Evolutionary conservation across 177 flowering plant genomes (phyloP).

Genomic region (Vitis hybrid): DNA sequence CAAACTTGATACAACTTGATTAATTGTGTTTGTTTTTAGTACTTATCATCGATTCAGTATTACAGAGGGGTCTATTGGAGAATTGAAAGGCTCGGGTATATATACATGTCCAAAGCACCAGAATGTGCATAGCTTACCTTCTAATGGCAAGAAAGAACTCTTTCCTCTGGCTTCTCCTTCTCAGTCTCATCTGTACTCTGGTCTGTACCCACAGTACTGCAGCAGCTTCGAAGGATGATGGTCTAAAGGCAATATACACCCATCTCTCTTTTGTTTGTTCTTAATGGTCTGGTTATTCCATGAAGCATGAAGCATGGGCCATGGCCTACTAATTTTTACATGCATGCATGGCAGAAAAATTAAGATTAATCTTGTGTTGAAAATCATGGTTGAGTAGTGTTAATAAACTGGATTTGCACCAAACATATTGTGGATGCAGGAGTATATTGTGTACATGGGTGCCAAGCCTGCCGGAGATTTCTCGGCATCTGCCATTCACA

Average conservation of each 20-base stretch:
- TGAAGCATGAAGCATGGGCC: too few relatives aligned
- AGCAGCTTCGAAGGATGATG: constrained; percentile 14
- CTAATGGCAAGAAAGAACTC: constrained; percentile 4
- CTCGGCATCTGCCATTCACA: constrained; percentile 30
- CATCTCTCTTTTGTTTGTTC: not conserved
- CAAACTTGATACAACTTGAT: too few relatives aligned
- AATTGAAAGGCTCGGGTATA: too few relatives aligned
- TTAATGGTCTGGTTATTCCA: too few relatives aligned
- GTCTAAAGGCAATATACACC: constrained; percentile 24
- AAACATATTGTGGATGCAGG: constrained; percentile 21
- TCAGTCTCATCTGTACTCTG: constrained; percentile 7
- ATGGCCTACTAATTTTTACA: too few relatives aligned
- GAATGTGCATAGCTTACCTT: not conserved
- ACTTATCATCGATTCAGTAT: too few relatives aligned
- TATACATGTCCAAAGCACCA: too few relatives aligned
- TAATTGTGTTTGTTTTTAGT: too few relatives aligned
- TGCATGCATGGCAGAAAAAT: not conserved
- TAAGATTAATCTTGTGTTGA: too few relatives aligned
- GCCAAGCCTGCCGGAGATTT: constrained; percentile 28
- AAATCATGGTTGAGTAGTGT: not conserved
- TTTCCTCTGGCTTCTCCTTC: constrained; percentile 10
- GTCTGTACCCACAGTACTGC: not conserved
- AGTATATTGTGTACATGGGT: constrained; percentile 55
- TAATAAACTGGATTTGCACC: not conserved
- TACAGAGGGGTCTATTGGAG: too few relatives aligned